Evolutionary conservation across 2,329 filamentous ascomycete species (phyloP).

Genomic region (Cercospora janseana): DNA sequence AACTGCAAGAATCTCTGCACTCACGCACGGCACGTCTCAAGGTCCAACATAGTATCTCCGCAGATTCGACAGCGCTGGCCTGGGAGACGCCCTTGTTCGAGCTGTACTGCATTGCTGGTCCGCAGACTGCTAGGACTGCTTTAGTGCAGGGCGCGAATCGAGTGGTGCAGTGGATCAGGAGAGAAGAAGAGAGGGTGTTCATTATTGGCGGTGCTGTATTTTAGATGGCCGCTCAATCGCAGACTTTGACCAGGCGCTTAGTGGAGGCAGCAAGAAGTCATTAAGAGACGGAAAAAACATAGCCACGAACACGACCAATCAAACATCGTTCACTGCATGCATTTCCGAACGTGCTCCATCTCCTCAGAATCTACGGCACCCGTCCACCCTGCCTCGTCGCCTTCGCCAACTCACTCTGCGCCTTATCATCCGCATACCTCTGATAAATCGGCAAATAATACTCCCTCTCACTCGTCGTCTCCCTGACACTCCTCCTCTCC

Average conservation of each 20-base stretch:
- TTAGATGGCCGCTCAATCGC: constrained; percentile 31
- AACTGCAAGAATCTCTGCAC: constrained; percentile 81
- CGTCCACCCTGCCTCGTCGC: constrained; percentile 57
- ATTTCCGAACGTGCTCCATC: background rate
- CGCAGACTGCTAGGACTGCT: constrained; percentile 59
- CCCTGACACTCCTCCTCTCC: constrained; percentile 59
- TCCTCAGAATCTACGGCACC: constrained; percentile 53
- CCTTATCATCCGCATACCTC: constrained; percentile 48
- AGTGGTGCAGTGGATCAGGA: constrained; percentile 85
- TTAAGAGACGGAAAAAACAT: too few species aligned
- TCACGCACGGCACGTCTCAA: constrained; percentile 80
- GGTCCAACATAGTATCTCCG: constrained; percentile 74
- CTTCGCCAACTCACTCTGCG: constrained; percentile 50
- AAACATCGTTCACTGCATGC: too few species aligned
- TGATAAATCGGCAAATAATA: constrained; percentile 67
- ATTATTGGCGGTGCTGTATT: constrained; percentile 94
- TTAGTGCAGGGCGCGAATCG: constrained; percentile 84
- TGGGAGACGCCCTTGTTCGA: constrained; percentile 93
- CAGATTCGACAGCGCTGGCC: constrained; percentile 75
- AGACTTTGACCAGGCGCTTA: too few species aligned
- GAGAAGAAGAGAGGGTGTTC: constrained; percentile 90
- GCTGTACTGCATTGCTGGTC: constrained; percentile 89
- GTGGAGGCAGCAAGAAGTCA: too few species aligned
- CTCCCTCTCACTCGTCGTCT: constrained; percentile 67
- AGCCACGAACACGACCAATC: too few species aligned